phyloP scores from a whole-genome alignment of 257 asterid species.

The Nicotiana noctiflora region DNA sequence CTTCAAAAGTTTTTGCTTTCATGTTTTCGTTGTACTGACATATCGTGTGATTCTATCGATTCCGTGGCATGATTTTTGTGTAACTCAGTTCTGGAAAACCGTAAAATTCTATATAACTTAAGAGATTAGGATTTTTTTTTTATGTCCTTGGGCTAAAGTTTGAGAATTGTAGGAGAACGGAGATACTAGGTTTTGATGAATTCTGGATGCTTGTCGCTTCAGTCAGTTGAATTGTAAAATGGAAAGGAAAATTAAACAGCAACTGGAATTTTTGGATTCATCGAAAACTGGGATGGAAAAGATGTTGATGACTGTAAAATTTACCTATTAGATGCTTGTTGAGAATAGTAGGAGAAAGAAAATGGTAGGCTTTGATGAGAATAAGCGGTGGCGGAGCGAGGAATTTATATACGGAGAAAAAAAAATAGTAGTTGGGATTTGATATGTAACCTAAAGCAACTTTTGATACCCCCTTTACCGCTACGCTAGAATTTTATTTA shows the following conservation, averaged over 20 bases:
- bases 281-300: background rate
- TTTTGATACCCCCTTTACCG: no score
- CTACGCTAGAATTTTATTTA: no score
- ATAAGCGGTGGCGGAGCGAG: no score
- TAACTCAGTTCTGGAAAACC: background rate
- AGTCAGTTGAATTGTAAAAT: background rate
- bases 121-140: background rate
- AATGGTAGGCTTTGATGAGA: background rate
- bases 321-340: background rate
- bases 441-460: no score
- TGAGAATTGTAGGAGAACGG: background rate
- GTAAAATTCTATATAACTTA: background rate
- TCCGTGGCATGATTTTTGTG: background rate
- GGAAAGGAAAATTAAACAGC: no score
- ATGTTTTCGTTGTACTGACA: background rate
- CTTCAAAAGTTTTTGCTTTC: background rate
- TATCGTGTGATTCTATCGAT: background rate
- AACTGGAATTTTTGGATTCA: background rate
- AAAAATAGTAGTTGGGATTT: no score
- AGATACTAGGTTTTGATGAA: background rate
- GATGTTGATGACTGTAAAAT: background rate
- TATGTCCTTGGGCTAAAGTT: background rate
- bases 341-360: background rate
- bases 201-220: background rate
- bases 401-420: no score